Conservation (phyloP, 805 yeast species). For the Myxozyma neotropica region DNA sequence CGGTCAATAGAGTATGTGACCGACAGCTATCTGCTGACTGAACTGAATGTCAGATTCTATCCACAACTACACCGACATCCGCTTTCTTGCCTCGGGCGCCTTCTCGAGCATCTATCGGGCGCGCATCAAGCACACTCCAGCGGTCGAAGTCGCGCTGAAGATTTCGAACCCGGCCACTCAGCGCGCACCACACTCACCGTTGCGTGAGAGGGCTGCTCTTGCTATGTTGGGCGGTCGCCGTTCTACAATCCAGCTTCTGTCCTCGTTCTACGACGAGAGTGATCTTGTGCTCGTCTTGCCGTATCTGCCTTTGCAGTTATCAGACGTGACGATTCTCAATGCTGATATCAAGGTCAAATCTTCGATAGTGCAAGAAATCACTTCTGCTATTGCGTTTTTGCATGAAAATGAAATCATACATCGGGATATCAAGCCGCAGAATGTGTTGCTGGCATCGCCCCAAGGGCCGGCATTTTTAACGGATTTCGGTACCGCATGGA, state of each 20-base stretch:
- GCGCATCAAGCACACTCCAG: background rate
- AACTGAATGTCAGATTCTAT: conserved; percentile 5
- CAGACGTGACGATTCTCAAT: conserved; percentile 44
- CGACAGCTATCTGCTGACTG: background rate
- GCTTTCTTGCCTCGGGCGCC: conserved; percentile 22
- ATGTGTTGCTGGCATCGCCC: conserved; percentile 55
- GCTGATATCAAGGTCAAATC: conserved; percentile 32
- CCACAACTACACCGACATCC: conserved; percentile 18
- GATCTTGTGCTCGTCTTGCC: conserved; percentile 52
- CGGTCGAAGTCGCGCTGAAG: conserved; percentile 50
- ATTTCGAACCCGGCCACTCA: conserved; percentile 54
- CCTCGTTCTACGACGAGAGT: conserved; percentile 38
- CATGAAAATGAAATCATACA: conserved; percentile 74
- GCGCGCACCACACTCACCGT: conserved; percentile 56
- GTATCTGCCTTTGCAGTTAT: conserved; percentile 44
- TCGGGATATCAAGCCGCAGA: conserved; percentile 83
- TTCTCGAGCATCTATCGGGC: conserved; percentile 17
- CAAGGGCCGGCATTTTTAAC: conserved; percentile 34
- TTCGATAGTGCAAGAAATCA: conserved; percentile 47
- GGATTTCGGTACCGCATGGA: conserved; percentile 37
- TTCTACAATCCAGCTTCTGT: conserved; percentile 37
- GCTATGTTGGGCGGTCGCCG: conserved; percentile 27
- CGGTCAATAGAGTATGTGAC: no score
- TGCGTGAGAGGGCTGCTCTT: conserved; percentile 51
- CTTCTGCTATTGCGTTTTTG: conserved; percentile 62